Evolutionary conservation across 2,329 filamentous ascomycete species (phyloP).

Genomic region (Cladosporium phlei): DNA sequence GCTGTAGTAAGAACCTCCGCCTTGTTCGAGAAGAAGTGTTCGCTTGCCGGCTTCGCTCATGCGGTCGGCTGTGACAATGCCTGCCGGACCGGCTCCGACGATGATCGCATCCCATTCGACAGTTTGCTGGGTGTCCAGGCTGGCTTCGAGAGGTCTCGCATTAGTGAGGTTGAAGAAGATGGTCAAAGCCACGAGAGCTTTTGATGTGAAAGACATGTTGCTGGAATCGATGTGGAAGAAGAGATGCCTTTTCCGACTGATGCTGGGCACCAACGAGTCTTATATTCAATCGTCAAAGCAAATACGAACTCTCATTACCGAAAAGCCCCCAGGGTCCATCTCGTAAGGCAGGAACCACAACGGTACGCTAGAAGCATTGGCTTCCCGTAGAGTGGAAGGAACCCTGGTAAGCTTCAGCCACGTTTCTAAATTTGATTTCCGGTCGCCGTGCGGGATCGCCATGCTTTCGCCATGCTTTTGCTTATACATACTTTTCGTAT

Average conservation of each 20-base stretch:
- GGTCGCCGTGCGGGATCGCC: too few relatives aligned
- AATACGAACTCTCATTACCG: background rate
- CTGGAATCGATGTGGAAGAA: background rate
- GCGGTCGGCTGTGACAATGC: conserved; percentile 49
- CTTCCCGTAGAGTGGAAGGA: too few relatives aligned
- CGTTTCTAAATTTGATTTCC: too few relatives aligned
- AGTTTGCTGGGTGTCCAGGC: conserved; percentile 11
- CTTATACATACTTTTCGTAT: too few relatives aligned
- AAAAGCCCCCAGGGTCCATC: background rate
- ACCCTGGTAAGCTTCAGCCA: too few relatives aligned
- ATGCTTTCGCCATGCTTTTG: too few relatives aligned
- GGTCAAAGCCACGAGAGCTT: conserved; percentile 1
- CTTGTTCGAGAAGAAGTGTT: conserved; percentile 50
- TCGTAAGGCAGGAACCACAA: too few relatives aligned
- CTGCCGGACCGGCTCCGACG: conserved; percentile 49
- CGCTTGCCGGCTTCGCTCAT: conserved; percentile 50
- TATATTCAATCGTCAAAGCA: conserved; percentile 1
- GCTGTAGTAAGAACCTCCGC: conserved; percentile 38
- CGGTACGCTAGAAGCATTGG: too few relatives aligned
- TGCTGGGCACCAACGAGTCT: background rate
- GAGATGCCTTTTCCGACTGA: background rate
- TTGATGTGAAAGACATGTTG: conserved; percentile 8
- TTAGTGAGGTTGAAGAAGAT: background rate
- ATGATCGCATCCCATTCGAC: conserved; percentile 35
- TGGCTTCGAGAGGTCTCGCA: conserved; percentile 4